phyloP scores from a whole-genome alignment of 2,329 filamentous ascomycete species.

The Fonsecaea monophora region DNA sequence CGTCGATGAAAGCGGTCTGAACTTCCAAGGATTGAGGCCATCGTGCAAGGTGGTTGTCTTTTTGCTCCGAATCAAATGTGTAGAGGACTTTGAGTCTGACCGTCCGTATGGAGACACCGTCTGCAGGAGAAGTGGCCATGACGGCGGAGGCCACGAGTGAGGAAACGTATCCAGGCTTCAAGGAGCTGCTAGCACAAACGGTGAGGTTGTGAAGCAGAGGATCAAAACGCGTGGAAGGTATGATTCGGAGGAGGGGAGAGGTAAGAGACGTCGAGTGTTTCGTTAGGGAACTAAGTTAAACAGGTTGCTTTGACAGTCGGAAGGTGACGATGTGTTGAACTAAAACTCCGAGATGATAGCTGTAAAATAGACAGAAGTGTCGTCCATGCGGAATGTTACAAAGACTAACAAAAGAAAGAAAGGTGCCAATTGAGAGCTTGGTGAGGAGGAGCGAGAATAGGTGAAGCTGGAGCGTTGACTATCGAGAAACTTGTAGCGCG shows the following conservation, averaged over 20 bases:
- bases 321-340: background rate
- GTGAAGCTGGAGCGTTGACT: background rate
- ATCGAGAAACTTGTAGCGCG: slow-evolving; percentile 1
- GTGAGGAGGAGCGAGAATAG: background rate
- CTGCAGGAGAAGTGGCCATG: slow-evolving; percentile 40
- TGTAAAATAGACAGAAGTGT: background rate
- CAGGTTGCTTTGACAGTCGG: background rate
- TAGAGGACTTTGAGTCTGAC: slow-evolving; percentile 93
- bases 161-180: slow-evolving; percentile 18
- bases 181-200: slow-evolving; percentile 18
- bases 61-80: slow-evolving; percentile 88
- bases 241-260: background rate
- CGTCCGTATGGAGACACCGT: slow-evolving; percentile 59
- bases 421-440: background rate
- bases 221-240: slow-evolving; percentile 22
- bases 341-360: background rate
- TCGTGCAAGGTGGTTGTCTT: slow-evolving; percentile 86
- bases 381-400: background rate
- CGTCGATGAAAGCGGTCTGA: slow-evolving; percentile 80
- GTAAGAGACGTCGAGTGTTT: background rate
- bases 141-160: background rate
- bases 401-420: background rate
- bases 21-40: slow-evolving; percentile 80
- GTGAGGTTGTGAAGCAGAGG: slow-evolving; percentile 13
- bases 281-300: background rate